Base-by-base conservation (phyloP, 2,329 filamentous ascomycete species). In the Aspergillus glaucus region DNA sequence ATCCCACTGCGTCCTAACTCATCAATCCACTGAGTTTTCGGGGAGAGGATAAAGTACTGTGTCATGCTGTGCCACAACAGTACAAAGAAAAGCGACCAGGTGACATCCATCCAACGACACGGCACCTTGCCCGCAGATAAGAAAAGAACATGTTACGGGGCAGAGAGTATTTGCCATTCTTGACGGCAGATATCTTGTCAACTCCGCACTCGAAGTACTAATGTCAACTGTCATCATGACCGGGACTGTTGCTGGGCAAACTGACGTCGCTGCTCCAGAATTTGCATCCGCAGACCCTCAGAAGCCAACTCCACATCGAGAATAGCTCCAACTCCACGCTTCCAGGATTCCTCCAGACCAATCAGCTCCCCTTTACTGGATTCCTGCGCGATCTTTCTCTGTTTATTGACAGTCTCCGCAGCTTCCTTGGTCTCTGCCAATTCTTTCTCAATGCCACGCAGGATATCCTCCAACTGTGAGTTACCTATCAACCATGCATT, bases 401-500 rank as follows among this genome's bases (percentile, higher is more conserved):
- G 75, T 50, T 85, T 74, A 56, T 91, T 90, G 8, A 93, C 75
- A 34, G 79, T 65, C 64, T 96, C 90, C 43, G 90, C 79, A 55
- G 87, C 82, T 50, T 79, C 76, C 66, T 84, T 85, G 17, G 79
- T 73, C 36, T 75, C 77, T 12, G 82, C 84, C 44, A 97, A 75
- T 60, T 95, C 89, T 41, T 76, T 75, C 75, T 97, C 92, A 22
- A 94, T 62, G 10, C 68, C 68, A 45, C 78, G 77, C 45, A 94
- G 69, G 39, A 88, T 79, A 40, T 81, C 80, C 70, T 96, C 92
- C 17, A 90, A 69, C 57, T 87, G 82, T 59, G 85, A 81, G 68
- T 98, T 98, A 5, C 82, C 82, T 7, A 95, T 79, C 48, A 98
- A 76, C 92, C 93, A 97, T 8, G 88, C 86, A 67, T 95, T 95